A percentile compares a stretch with the other conserved stretches of the same genome.
These are phyloP conservation scores for Metschnikowia kunwiensis DNA, from an alignment of 805 yeast species.

Conservation along the genomic window DNA sequence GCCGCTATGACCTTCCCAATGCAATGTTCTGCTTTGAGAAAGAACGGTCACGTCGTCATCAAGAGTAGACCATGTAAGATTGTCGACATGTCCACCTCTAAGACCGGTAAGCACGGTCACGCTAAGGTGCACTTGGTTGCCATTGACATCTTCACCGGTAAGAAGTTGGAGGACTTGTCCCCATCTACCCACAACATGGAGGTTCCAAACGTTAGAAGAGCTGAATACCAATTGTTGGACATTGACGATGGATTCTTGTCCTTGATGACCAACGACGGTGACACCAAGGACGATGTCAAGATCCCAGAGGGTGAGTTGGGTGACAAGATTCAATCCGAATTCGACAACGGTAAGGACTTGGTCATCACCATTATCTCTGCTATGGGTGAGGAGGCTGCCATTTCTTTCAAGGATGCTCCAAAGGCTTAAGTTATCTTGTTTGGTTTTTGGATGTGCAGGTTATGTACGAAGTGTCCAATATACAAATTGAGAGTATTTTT, in stretches of 20 bases:
- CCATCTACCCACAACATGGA: conserved; percentile 99
- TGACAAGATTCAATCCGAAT: conserved; percentile 85
- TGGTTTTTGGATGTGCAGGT: conserved; percentile 10
- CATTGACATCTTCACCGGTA: conserved; percentile 97
- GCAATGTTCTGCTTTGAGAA: conserved; percentile 99
- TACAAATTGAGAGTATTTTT: conserved; percentile 8
- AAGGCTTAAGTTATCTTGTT: conserved; percentile 37
- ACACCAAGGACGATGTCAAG: conserved; percentile 98
- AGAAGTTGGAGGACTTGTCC: conserved; percentile 99
- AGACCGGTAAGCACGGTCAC: conserved; percentile 99
- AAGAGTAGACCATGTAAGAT: conserved; percentile 99
- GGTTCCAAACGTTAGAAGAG: conserved; percentile 95
- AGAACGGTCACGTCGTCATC: conserved; percentile 98
- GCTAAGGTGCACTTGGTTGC: conserved; percentile 99
- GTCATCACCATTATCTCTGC: conserved; percentile 95
- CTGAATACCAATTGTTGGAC: conserved; percentile 95
- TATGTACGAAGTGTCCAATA: conserved; percentile 9
- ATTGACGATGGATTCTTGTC: conserved; percentile 97
- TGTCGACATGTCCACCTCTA: conserved; percentile 99
- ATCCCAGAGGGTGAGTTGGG: conserved; percentile 98
- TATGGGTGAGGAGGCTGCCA: conserved; percentile 99
- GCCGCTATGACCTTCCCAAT: conserved; percentile 97
- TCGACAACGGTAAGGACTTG: conserved; percentile 97
- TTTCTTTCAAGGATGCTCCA: conserved; percentile 98
- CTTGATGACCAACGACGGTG: conserved; percentile 96